Evolutionary conservation across 1,139 yeast genomes (phyloP).

Genomic region (Candida sp.): DNA sequence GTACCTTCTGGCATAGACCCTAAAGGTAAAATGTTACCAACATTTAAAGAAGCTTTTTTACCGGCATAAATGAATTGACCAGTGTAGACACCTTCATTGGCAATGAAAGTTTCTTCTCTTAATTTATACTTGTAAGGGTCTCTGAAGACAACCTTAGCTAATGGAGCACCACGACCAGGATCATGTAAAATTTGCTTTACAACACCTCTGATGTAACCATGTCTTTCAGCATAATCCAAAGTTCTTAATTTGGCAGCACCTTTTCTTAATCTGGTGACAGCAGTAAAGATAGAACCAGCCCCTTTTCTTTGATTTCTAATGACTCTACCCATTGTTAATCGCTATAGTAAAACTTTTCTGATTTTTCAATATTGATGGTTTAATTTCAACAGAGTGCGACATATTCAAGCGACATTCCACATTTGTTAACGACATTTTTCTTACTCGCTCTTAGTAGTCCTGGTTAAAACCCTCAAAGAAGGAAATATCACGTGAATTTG

Average conservation of each 20-base stretch:
- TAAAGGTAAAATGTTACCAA: slow-evolving; percentile 97
- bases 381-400: background rate
- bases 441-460: no score
- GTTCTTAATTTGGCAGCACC: slow-evolving; percentile 99
- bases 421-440: background rate
- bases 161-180: slow-evolving; percentile 99
- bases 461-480: background rate
- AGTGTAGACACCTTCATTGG: slow-evolving; percentile 99
- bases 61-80: slow-evolving; percentile 99
- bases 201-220: slow-evolving; percentile 99
- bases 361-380: background rate
- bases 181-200: slow-evolving; percentile 99
- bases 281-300: slow-evolving; percentile 99
- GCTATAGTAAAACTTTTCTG: background rate
- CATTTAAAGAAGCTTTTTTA: slow-evolving; percentile 96
- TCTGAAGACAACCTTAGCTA: slow-evolving; percentile 98
- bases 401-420: background rate
- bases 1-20: slow-evolving; percentile 99
- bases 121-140: slow-evolving; percentile 99
- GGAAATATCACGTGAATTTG: background rate
- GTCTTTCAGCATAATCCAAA: slow-evolving; percentile 99
- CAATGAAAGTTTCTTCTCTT: slow-evolving; percentile 98
- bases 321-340: slow-evolving; percentile 60
- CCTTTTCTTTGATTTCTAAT: slow-evolving; percentile 99
- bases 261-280: slow-evolving; percentile 99